These are phyloP conservation scores for Arachis stenosperma DNA, from an alignment of 306 rosid species.

Conservation along the genomic window DNA sequence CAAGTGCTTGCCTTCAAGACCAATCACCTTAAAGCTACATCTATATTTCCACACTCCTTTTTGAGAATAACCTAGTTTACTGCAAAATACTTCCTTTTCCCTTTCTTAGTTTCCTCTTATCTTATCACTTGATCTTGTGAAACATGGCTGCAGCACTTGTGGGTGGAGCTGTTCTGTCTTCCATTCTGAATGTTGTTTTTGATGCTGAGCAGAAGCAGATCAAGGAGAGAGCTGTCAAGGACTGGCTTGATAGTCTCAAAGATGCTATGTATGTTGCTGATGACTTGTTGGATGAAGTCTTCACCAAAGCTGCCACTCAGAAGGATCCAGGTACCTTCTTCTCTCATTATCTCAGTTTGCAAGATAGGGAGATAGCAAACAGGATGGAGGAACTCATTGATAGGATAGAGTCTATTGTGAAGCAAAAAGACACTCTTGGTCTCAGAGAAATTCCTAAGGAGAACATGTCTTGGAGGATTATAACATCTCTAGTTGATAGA, in stretches of 20 bases:
- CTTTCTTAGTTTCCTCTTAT: background rate
- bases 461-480: background rate
- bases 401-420: background rate
- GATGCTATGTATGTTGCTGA: slow-evolving; percentile 15
- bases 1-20: too few relatives aligned
- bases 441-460: background rate
- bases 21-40: too few relatives aligned
- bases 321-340: background rate
- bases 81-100: background rate
- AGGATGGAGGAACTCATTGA: background rate
- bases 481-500: background rate
- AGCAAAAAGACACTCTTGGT: background rate
- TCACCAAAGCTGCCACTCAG: background rate
- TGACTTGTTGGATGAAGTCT: slow-evolving; percentile 1
- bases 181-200: background rate
- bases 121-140: background rate
- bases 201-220: slow-evolving; percentile 14
- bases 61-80: too few relatives aligned
- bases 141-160: slow-evolving; percentile 14
- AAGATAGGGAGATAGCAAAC: background rate
- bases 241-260: background rate
- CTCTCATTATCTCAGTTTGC: background rate
- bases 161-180: slow-evolving; percentile 19
- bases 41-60: background rate
- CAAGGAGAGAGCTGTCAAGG: background rate